phyloP scores from a whole-genome alignment of 2,329 filamentous ascomycete genomes.

The Aureobasidium uvarum region DNA sequence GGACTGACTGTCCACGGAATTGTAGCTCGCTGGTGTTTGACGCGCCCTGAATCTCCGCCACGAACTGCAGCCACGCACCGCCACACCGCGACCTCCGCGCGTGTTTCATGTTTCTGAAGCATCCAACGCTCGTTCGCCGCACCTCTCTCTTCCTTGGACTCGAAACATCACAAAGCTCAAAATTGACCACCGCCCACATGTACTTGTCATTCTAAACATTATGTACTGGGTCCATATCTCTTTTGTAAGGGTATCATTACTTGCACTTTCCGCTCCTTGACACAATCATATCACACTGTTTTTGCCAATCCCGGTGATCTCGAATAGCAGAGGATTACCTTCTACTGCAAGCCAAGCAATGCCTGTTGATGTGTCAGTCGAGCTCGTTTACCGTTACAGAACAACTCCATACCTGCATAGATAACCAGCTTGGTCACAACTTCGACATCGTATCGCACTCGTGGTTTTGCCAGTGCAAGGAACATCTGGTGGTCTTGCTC shows the following conservation, averaged over 20 bases:
- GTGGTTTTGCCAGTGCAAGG: slow-evolving; percentile 74
- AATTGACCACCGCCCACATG: neutral
- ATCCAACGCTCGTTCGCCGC: slow-evolving; percentile 7
- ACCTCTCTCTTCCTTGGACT: neutral
- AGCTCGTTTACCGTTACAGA: neutral
- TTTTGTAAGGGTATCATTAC: slow-evolving; percentile 1
- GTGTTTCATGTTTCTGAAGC: slow-evolving; percentile 19
- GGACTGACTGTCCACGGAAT: slow-evolving; percentile 1
- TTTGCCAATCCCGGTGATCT: slow-evolving; percentile 22
- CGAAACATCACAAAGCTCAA: neutral
- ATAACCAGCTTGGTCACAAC: slow-evolving; percentile 96
- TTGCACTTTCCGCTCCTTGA: neutral
- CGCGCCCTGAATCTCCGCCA: slow-evolving; percentile 21
- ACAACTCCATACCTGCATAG: slow-evolving; percentile 66
- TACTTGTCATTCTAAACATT: neutral
- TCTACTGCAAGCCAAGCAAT: slow-evolving; percentile 81
- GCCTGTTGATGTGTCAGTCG: slow-evolving; percentile 50
- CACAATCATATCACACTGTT: slow-evolving; percentile 4
- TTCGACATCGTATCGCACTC: slow-evolving; percentile 96
- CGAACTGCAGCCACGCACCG: slow-evolving; percentile 6
- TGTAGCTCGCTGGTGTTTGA: slow-evolving; percentile 3
- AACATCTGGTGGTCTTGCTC: slow-evolving; percentile 66
- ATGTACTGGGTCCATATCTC: slow-evolving; percentile 7
- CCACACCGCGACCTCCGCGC: slow-evolving; percentile 2
- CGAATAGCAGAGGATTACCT: slow-evolving; percentile 68